Conservation (phyloP, 805 yeast species). For the Wickerhamiella australiensis region DNA sequence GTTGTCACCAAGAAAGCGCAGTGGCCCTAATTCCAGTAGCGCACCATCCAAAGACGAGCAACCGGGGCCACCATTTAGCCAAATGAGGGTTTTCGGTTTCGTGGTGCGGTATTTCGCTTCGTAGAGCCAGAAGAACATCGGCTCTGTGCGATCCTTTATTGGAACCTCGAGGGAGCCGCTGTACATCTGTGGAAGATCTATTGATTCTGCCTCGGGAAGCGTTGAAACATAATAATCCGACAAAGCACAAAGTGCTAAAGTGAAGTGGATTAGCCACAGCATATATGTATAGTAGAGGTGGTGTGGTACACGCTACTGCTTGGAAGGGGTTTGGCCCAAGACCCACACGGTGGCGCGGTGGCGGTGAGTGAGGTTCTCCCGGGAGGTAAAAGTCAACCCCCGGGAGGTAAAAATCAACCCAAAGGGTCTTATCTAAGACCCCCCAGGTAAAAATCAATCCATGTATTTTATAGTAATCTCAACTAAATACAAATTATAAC, state of each 20-base stretch:
- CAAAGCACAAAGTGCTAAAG: not conserved
- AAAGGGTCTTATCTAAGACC: too few species aligned
- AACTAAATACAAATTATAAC: too few species aligned
- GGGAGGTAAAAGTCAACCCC: too few species aligned
- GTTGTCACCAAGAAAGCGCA: constrained; percentile 40
- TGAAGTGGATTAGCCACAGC: not conserved
- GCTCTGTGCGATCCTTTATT: constrained; percentile 38
- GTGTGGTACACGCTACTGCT: too few species aligned
- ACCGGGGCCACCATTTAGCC: constrained; percentile 99
- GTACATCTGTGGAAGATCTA: constrained; percentile 33
- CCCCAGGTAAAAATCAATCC: too few species aligned
- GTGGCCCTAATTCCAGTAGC: constrained; percentile 82
- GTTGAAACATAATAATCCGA: constrained; percentile 22
- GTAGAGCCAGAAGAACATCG: constrained; percentile 71
- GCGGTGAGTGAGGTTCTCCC: too few species aligned
- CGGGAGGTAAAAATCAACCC: too few species aligned
- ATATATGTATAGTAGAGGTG: too few species aligned
- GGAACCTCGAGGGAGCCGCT: constrained; percentile 52
- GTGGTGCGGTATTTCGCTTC: constrained; percentile 26
- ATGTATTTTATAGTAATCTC: too few species aligned
- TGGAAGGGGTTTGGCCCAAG: too few species aligned
- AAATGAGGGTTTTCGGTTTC: constrained; percentile 37
- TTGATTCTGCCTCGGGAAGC: constrained; percentile 22
- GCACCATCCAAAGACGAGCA: constrained; percentile 98
- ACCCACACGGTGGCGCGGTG: too few species aligned